These are phyloP conservation scores for Juglanconis juglandina DNA, from an alignment of 2,329 filamentous ascomycete genomes.

Conservation along the genomic window DNA sequence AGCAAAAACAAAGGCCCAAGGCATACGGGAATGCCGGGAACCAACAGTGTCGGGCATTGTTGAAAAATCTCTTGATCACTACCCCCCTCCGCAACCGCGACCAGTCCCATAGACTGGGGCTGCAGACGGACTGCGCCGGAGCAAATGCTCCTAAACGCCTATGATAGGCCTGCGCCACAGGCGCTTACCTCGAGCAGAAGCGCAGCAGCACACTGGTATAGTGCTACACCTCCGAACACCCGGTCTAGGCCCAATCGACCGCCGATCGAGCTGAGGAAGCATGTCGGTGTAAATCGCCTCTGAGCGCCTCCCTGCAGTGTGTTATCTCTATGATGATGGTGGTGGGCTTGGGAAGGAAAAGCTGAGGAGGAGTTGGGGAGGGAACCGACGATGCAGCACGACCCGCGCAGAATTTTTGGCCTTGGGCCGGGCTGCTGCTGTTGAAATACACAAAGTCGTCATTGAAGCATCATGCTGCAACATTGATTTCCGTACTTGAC, in stretches of 20 bases:
- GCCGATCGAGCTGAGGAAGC: slow-evolving; percentile 9
- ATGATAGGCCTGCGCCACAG: slow-evolving; percentile 28
- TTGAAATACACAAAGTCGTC: no score
- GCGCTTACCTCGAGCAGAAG: slow-evolving; percentile 13
- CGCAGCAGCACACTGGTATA: slow-evolving; percentile 1
- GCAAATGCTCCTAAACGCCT: slow-evolving; percentile 32
- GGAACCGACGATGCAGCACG: neutral
- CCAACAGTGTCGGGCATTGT: neutral
- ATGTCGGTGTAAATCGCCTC: slow-evolving; percentile 1
- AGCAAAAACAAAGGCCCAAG: neutral
- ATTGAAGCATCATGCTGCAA: no score
- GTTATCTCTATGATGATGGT: neutral
- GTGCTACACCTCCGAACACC: neutral
- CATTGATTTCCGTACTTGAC: neutral
- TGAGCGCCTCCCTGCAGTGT: neutral
- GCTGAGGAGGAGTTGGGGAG: neutral
- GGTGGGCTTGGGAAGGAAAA: neutral
- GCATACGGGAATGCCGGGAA: neutral
- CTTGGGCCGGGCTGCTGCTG: no score
- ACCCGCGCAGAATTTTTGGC: neutral
- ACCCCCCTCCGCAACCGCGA: slow-evolving; percentile 23
- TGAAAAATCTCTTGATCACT: slow-evolving; percentile 22
- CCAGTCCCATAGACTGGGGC: slow-evolving; percentile 8
- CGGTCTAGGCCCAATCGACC: slow-evolving; percentile 7
- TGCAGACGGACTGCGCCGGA: slow-evolving; percentile 27